Evolutionary conservation across 169 alveolate genomes (phyloP).

Genomic region (Cryptosporidium ryanae): DNA sequence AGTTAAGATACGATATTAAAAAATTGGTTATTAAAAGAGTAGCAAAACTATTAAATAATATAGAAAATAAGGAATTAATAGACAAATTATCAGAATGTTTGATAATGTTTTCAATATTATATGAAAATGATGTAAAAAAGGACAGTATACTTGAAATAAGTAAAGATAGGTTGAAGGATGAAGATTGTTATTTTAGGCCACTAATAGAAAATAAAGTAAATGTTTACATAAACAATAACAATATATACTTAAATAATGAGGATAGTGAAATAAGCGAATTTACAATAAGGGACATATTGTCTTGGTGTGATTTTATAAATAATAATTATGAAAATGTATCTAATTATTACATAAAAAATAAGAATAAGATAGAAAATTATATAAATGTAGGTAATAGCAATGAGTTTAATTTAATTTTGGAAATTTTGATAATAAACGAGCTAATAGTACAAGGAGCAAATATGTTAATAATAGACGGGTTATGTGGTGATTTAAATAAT

Average conservation of each 20-base stretch:
- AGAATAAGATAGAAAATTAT: background rate
- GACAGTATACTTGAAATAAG: slow-evolving; percentile 1
- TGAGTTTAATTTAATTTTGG: background rate
- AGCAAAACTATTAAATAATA: background rate
- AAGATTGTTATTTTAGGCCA: slow-evolving; percentile 3
- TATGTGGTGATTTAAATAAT: background rate
- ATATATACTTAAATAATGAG: background rate
- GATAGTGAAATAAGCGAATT: slow-evolving; percentile 10
- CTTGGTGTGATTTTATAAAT: slow-evolving; percentile 54
- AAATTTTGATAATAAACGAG: slow-evolving; percentile 6
- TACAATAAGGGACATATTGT: slow-evolving; percentile 46
- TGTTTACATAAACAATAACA: background rate
- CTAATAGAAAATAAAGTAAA: slow-evolving; percentile 5
- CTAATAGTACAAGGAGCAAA: slow-evolving; percentile 41
- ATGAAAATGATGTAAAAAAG: slow-evolving; percentile 35
- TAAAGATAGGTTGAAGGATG: background rate
- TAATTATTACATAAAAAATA: background rate
- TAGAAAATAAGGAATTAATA: background rate
- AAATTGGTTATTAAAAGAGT: slow-evolving; percentile 60
- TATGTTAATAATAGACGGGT: slow-evolving; percentile 32
- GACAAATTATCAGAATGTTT: slow-evolving; percentile 16
- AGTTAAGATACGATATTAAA: slow-evolving; percentile 30
- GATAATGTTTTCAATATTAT: slow-evolving; percentile 21
- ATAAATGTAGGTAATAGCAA: background rate
- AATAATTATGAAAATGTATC: slow-evolving; percentile 17